phyloP scores from a whole-genome alignment of 2,329 filamentous ascomycete genomes.

The Paraconiothyrium sp. region DNA sequence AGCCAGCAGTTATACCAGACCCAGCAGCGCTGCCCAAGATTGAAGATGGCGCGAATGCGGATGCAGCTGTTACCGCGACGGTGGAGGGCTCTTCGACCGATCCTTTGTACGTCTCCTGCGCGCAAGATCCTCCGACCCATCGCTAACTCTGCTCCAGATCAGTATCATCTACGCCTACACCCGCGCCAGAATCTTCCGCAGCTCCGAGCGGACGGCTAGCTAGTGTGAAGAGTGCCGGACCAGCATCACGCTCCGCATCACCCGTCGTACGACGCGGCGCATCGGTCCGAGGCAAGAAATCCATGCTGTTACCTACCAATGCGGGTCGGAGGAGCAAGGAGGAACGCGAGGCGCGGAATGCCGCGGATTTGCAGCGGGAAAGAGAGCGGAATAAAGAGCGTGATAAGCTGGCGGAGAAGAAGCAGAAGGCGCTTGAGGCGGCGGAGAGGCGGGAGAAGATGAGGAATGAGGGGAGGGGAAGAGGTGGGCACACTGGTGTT shows the following conservation, averaged over 20 bases:
- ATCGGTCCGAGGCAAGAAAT: conserved; percentile 39
- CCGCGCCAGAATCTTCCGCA: conserved; percentile 28
- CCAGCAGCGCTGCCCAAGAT: conserved; percentile 29
- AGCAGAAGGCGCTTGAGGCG: conserved; percentile 32
- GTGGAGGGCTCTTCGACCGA: conserved; percentile 25
- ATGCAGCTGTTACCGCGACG: conserved; percentile 21
- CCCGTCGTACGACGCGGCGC: conserved; percentile 40
- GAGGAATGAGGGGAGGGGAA: conserved; percentile 38
- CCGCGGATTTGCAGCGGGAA: conserved; percentile 51
- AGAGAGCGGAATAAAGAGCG: conserved; percentile 48
- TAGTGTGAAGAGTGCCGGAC: conserved; percentile 38
- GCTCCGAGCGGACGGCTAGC: conserved; percentile 39
- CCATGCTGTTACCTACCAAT: conserved; percentile 51
- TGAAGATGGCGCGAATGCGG: conserved; percentile 29
- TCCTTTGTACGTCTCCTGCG: conserved; percentile 19
- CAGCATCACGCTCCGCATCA: conserved; percentile 43
- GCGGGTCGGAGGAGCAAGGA: conserved; percentile 56
- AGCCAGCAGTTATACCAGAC: conserved; percentile 20
- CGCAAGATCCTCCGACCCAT: neutral
- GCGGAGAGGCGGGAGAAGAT: conserved; percentile 33
- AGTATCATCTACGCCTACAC: conserved; percentile 29
- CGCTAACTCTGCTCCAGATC: conserved; percentile 22
- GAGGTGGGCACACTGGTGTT: conserved; percentile 55
- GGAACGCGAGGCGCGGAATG: conserved; percentile 54
- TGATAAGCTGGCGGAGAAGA: conserved; percentile 40